phyloP scores from a whole-genome alignment of 176 grass and related monocot species.

The Zea luxurians region DNA sequence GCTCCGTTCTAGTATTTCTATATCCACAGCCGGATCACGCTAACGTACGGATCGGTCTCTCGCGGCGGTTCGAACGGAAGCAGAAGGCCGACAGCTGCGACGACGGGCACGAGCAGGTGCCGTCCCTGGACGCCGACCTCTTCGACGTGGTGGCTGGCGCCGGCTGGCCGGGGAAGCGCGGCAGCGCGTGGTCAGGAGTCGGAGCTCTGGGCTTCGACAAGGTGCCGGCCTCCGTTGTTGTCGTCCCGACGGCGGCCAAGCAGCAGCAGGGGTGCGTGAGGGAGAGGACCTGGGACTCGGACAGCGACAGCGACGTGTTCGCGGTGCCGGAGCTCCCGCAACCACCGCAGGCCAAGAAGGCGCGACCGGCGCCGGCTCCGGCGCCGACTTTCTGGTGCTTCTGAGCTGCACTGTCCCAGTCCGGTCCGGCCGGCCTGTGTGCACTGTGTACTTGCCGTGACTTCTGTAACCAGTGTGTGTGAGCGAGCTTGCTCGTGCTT shows the following conservation, averaged over 20 bases:
- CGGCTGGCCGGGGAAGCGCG: neutral
- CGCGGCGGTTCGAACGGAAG: neutral
- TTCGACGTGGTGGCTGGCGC: neutral
- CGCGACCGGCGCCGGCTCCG: neutral
- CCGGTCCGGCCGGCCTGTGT: too few species aligned
- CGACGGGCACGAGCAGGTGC: slow-evolving; percentile 47
- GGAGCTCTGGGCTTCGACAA: neutral
- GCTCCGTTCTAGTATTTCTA: neutral
- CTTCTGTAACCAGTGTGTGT: too few species aligned
- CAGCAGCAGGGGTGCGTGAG: neutral
- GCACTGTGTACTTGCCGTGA: too few species aligned
- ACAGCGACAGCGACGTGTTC: neutral
- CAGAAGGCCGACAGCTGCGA: slow-evolving; percentile 14
- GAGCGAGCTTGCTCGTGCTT: too few species aligned
- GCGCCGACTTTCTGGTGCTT: neutral
- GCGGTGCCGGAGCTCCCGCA: neutral
- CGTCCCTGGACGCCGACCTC: slow-evolving; percentile 49
- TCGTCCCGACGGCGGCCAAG: neutral
- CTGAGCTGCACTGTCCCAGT: neutral
- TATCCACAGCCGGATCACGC: neutral
- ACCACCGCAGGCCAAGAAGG: neutral
- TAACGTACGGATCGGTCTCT: neutral
- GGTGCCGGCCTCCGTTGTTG: neutral
- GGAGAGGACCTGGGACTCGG: neutral
- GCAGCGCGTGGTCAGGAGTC: neutral